Percentiles rank a stretch among this genome's conserved stretches.
phyloP scores from a whole-genome alignment of 768 basidiomycete genomes.

The Panaeolus cyanescens region DNA sequence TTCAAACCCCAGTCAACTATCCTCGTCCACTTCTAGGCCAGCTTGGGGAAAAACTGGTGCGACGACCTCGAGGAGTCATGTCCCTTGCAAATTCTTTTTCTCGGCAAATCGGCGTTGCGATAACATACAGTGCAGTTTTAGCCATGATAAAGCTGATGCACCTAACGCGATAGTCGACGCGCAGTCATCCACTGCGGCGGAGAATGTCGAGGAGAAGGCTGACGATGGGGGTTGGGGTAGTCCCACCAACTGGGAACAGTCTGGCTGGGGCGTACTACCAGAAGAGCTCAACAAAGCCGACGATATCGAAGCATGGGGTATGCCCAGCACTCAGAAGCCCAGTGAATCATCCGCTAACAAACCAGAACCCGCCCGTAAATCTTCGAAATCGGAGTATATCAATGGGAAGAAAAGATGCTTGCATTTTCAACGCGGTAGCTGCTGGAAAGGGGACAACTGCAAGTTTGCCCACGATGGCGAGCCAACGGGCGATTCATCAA shows the following conservation, averaged over 20 bases:
- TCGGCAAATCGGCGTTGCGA: neutral
- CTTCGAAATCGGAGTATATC: neutral
- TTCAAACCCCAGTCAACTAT: neutral
- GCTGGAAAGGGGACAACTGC: constrained; percentile 19
- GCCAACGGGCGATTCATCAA: neutral
- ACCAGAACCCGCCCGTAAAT: neutral
- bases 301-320: neutral
- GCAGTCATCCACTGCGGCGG: neutral
- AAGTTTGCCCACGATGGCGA: constrained; percentile 22
- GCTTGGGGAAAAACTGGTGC: constrained; percentile 8
- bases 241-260: neutral
- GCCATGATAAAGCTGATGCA: constrained; percentile 17
- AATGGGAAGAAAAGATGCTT: constrained; percentile 11
- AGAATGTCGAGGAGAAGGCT: neutral
- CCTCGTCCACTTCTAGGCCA: neutral
- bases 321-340: neutral
- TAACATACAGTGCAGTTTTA: constrained; percentile 20
- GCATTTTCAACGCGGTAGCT: constrained; percentile 17
- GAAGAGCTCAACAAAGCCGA: neutral
- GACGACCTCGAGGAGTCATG: constrained; percentile 12
- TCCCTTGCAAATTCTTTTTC: constrained; percentile 23
- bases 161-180: neutral
- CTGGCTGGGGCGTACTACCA: constrained; percentile 1
- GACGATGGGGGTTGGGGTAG: neutral
- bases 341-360: neutral